Evolutionary conservation across 352 stramenopile genomes (phyloP).

Genomic region (Phytophthora constricta): DNA sequence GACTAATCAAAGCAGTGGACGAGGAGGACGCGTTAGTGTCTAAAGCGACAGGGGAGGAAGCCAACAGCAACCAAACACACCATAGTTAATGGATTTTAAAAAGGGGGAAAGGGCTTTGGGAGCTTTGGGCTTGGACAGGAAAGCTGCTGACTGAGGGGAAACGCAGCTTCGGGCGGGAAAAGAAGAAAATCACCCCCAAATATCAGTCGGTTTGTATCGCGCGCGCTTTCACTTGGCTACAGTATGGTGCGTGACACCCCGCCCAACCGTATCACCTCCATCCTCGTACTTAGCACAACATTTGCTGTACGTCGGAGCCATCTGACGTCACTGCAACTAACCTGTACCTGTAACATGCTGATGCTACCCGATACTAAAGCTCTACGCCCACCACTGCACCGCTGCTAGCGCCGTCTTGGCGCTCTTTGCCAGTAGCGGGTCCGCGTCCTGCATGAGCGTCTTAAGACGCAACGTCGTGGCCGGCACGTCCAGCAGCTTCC

Average conservation of each 20-base stretch:
- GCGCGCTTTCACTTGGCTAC: neutral
- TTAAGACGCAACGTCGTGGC: constrained; percentile 61
- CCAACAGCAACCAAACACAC: neutral
- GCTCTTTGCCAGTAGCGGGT: constrained; percentile 62
- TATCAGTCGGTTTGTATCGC: neutral
- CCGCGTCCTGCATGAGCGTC: constrained; percentile 47
- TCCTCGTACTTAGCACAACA: too few species aligned
- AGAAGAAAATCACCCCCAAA: neutral
- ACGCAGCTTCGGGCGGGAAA: neutral
- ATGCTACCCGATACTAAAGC: too few species aligned
- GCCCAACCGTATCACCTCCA: too few species aligned
- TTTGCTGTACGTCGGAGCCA: neutral
- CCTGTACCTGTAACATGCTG: constrained; percentile 2
- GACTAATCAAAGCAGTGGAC: constrained; percentile 58
- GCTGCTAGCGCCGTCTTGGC: constrained; percentile 56
- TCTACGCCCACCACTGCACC: constrained; percentile 68
- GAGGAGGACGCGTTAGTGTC: neutral
- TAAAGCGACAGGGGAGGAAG: too few species aligned
- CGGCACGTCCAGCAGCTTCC: constrained; percentile 52
- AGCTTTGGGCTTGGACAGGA: neutral
- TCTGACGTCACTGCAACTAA: constrained; percentile 22
- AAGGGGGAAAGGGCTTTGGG: neutral
- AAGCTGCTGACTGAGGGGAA: neutral
- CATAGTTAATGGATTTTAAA: neutral
- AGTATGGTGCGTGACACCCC: neutral